Evolutionary conservation across 768 basidiomycete species (phyloP).

Genomic region (Clavulina sp.): DNA sequence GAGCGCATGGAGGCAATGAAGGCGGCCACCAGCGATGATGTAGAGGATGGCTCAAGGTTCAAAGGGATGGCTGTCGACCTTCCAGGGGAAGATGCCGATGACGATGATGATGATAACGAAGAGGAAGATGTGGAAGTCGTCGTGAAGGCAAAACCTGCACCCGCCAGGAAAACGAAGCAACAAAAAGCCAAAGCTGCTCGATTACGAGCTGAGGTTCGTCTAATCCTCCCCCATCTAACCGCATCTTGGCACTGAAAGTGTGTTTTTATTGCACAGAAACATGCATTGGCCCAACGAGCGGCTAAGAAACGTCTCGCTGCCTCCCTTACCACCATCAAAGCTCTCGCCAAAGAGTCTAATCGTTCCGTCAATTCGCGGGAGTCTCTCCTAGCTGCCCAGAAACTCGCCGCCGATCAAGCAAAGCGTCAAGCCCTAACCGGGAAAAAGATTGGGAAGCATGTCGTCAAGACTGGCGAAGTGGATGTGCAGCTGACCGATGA

Average conservation of each 20-base stretch:
- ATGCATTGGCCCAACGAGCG: constrained; percentile 38
- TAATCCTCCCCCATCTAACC: not conserved
- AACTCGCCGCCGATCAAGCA: constrained; percentile 15
- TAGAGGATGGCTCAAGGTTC: constrained; percentile 22
- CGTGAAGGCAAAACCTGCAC: constrained; percentile 4
- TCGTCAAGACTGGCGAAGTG: constrained; percentile 45
- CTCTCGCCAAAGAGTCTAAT: constrained; percentile 29
- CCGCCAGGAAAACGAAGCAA: constrained; percentile 35
- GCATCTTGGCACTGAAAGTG: not conserved
- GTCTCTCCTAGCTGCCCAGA: constrained; percentile 22
- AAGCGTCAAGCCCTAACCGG: constrained; percentile 42
- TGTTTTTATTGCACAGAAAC: constrained; percentile 31
- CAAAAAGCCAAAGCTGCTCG: constrained; percentile 54
- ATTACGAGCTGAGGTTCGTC: constrained; percentile 36
- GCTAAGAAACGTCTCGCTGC: constrained; percentile 43
- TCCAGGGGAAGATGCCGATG: constrained; percentile 18
- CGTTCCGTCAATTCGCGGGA: constrained; percentile 24
- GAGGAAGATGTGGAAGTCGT: constrained; percentile 16
- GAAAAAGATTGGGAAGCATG: constrained; percentile 61
- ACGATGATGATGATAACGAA: constrained; percentile 15
- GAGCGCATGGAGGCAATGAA: constrained; percentile 35
- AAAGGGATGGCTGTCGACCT: constrained; percentile 51
- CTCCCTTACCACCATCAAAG: constrained; percentile 38
- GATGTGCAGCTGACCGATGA: constrained; percentile 88
- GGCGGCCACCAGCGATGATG: constrained; percentile 18